Conservation (phyloP, 2,329 filamentous ascomycete species). For the Aspergillus pseudoterreus region DNA sequence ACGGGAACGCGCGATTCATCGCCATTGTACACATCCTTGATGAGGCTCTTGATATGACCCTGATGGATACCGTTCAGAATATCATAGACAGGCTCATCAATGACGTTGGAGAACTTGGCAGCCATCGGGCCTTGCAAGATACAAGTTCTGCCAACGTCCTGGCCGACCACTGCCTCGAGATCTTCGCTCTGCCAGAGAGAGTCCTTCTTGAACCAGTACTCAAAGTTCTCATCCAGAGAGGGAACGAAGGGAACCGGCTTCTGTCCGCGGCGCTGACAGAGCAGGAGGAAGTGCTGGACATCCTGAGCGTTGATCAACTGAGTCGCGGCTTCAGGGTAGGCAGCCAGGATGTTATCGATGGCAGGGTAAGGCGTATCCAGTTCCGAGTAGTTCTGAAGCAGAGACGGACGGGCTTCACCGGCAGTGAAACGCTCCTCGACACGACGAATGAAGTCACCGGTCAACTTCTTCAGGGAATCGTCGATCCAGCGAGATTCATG, state of each 20-base stretch:
- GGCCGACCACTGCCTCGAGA: conserved; percentile 87
- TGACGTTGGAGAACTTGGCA: conserved; percentile 79
- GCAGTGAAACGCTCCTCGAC: conserved; percentile 93
- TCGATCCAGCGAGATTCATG: conserved; percentile 92
- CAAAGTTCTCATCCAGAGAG: conserved; percentile 92
- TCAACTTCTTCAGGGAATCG: conserved; percentile 73
- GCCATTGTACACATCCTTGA: conserved; percentile 73
- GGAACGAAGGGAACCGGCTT: conserved; percentile 98
- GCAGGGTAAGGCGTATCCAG: conserved; percentile 76
- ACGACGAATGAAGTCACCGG: conserved; percentile 93
- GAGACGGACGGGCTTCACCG: conserved; percentile 66
- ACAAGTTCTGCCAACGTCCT: conserved; percentile 93
- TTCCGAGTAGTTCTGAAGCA: conserved; percentile 86
- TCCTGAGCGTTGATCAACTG: conserved; percentile 98
- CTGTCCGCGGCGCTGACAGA: conserved; percentile 87
- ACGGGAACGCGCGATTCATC: conserved; percentile 73
- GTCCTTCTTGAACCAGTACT: conserved; percentile 99
- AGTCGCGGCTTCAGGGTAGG: conserved; percentile 79
- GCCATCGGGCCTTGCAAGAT: conserved; percentile 94
- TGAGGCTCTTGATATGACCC: conserved; percentile 75
- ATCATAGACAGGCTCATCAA: conserved; percentile 92
- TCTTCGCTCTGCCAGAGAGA: conserved; percentile 99
- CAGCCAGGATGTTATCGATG: conserved; percentile 72
- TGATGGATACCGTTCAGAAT: conserved; percentile 90
- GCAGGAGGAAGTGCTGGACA: conserved; percentile 90